Evolutionary conservation across 441 rosid genomes (phyloP).

Genomic region (Syzygium malaccense): DNA sequence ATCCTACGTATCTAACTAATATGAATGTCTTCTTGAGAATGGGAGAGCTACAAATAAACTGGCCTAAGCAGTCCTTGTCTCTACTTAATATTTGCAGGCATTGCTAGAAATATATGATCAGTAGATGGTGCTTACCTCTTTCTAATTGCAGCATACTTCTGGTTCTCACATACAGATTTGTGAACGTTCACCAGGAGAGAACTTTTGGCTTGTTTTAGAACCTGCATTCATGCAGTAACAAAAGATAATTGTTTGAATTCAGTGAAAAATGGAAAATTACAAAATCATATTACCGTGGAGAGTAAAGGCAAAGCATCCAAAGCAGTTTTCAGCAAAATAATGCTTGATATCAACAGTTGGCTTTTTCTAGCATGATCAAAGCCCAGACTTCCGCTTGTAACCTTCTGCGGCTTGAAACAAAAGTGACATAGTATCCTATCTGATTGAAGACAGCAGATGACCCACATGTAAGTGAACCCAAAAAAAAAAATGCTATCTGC

Average conservation of each 20-base stretch:
- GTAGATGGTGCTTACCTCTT: slow-evolving; percentile 43
- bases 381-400: slow-evolving; percentile 56
- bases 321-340: slow-evolving; percentile 93
- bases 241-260: not conserved
- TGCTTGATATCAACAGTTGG: slow-evolving; percentile 84
- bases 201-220: slow-evolving; percentile 78
- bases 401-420: slow-evolving; percentile 94
- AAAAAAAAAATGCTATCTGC: not conserved
- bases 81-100: not conserved
- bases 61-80: not conserved
- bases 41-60: not conserved
- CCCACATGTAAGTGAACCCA: slow-evolving; percentile 7
- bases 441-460: slow-evolving; percentile 27
- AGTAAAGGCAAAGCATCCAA: slow-evolving; percentile 93
- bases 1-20: not conserved
- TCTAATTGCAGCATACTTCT: slow-evolving; percentile 68
- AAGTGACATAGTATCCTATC: slow-evolving; percentile 97
- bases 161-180: slow-evolving; percentile 76
- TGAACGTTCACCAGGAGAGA: slow-evolving; percentile 78
- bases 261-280: not conserved
- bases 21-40: not conserved
- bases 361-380: slow-evolving; percentile 74
- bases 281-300: slow-evolving; percentile 42
- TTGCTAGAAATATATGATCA: not conserved
- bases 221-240: slow-evolving; percentile 41